These are phyloP conservation scores for Diaporthe ampelina DNA, from an alignment of 2,329 filamentous ascomycete genomes.

Conservation along the genomic window DNA sequence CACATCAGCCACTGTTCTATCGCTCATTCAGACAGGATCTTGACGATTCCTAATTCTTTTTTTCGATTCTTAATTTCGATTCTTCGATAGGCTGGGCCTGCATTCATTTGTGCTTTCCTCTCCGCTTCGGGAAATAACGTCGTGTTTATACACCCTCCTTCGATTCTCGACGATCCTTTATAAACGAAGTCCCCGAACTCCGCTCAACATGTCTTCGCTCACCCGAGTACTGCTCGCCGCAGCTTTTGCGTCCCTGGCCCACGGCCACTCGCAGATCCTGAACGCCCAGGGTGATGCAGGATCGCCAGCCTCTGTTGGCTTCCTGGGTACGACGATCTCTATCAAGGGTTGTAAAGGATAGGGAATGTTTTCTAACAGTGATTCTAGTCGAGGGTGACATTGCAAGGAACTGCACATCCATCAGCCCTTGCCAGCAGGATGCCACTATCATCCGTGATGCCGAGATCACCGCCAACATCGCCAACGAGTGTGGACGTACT, in stretches of 20 bases:
- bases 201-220: slow-evolving; percentile 53
- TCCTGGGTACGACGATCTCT: slow-evolving; percentile 55
- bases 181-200: slow-evolving; percentile 44
- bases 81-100: slow-evolving; percentile 42
- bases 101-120: slow-evolving; percentile 42
- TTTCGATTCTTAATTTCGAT: slow-evolving; percentile 37
- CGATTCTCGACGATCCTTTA: slow-evolving; percentile 47
- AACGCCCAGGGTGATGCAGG: slow-evolving; percentile 60
- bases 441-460: slow-evolving; percentile 73
- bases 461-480: slow-evolving; percentile 64
- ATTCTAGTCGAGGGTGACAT: slow-evolving; percentile 63
- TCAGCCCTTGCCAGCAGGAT: slow-evolving; percentile 77
- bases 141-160: slow-evolving; percentile 45
- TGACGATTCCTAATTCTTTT: slow-evolving; percentile 38
- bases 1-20: slow-evolving; percentile 39
- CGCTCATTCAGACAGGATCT: slow-evolving; percentile 40
- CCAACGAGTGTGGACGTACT: slow-evolving; percentile 74
- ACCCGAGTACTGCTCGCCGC: slow-evolving; percentile 51
- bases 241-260: slow-evolving; percentile 53
- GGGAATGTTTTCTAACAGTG: not conserved
- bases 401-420: slow-evolving; percentile 73
- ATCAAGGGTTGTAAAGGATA: not conserved
- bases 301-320: slow-evolving; percentile 63
- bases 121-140: not conserved
- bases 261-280: slow-evolving; percentile 63